Evolutionary conservation across 176 grass and related monocot species (phyloP).

Genomic region (Bothriochloa decipiens): DNA sequence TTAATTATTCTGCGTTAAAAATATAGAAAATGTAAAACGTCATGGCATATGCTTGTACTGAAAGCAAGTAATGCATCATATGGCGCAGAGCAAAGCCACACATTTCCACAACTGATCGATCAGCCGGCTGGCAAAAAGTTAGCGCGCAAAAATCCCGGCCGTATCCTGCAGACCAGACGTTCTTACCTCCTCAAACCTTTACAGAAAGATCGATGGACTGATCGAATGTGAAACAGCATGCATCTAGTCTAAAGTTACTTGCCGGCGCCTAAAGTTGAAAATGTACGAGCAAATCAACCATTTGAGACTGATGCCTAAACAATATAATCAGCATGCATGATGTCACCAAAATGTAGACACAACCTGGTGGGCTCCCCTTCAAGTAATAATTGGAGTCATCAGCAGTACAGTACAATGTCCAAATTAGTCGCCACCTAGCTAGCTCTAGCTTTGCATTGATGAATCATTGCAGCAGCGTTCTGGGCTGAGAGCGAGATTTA

Average conservation of each 20-base stretch:
- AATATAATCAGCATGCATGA: constrained; percentile 25
- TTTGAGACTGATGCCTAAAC: not conserved
- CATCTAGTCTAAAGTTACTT: constrained; percentile 26
- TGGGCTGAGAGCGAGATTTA: not conserved
- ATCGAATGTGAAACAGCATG: not conserved
- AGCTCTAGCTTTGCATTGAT: not conserved
- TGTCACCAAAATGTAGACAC: constrained; percentile 36
- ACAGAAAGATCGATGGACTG: not conserved
- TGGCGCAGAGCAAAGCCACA: not conserved
- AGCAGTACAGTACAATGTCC: not conserved
- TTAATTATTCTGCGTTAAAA: not conserved
- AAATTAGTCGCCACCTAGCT: not conserved
- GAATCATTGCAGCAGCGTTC: constrained; percentile 30
- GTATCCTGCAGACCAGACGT: not conserved
- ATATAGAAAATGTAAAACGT: not conserved
- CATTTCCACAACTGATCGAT: not conserved
- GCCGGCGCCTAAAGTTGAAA: constrained; percentile 5
- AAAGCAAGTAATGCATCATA: not conserved
- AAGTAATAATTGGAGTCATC: constrained; percentile 32
- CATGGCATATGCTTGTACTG: not conserved
- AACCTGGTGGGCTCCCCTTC: not conserved
- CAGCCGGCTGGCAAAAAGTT: not conserved
- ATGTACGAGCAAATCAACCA: constrained; percentile 16
- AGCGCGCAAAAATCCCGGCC: not conserved
- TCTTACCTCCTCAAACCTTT: not conserved